phyloP scores from a whole-genome alignment of 2,329 filamentous ascomycete species.

The Lachnum nothofagi region DNA sequence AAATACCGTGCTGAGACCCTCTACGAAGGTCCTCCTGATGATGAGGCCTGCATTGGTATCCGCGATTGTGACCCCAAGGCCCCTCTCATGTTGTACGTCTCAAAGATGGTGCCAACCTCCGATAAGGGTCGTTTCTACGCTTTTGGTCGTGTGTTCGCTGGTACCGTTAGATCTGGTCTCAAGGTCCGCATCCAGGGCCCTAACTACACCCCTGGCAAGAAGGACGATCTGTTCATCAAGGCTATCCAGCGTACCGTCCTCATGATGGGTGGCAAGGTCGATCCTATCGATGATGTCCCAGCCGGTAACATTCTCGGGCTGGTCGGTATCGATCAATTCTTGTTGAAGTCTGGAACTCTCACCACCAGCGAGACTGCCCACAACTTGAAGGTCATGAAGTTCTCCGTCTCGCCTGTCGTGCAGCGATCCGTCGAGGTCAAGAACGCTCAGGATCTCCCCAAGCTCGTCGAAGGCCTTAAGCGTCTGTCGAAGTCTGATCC shows the following conservation, averaged over 20 bases:
- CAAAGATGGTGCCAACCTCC: slow-evolving; percentile 99
- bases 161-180: slow-evolving; percentile 94
- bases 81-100: slow-evolving; percentile 99
- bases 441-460: slow-evolving; percentile 99
- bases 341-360: slow-evolving; percentile 99
- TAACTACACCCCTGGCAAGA: slow-evolving; percentile 97
- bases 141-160: slow-evolving; percentile 99
- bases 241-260: slow-evolving; percentile 98
- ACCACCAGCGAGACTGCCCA: slow-evolving; percentile 95
- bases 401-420: slow-evolving; percentile 98
- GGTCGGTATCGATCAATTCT: slow-evolving; percentile 99
- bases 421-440: slow-evolving; percentile 98
- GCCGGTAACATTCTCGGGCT: slow-evolving; percentile 99
- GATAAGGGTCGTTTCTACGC: slow-evolving; percentile 99
- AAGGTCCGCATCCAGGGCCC: slow-evolving; percentile 99
- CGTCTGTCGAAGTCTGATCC: slow-evolving; percentile 99
- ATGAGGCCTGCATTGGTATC: slow-evolving; percentile 91
- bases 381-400: slow-evolving; percentile 99
- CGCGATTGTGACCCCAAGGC: slow-evolving; percentile 97
- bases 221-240: slow-evolving; percentile 99
- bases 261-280: slow-evolving; percentile 99
- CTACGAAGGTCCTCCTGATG: slow-evolving; percentile 94
- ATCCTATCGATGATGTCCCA: slow-evolving; percentile 97
- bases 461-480: slow-evolving; percentile 99
- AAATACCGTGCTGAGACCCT: slow-evolving; percentile 97